phyloP scores from a whole-genome alignment of 805 yeast genomes.

The Yamadazyma akitaensis region DNA sequence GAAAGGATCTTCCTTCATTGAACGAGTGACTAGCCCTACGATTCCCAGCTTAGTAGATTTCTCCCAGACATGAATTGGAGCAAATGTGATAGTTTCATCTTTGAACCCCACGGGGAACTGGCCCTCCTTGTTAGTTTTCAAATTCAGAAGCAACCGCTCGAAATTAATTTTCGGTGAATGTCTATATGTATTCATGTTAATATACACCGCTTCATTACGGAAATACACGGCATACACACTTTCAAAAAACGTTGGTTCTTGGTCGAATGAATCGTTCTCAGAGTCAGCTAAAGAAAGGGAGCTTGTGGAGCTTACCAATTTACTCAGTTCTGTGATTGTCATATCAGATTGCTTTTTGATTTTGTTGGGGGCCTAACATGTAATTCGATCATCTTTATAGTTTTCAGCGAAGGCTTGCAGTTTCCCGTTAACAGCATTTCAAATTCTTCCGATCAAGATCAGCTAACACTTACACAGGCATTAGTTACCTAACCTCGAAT shows the following conservation, averaged over 20 bases:
- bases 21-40: slow-evolving; percentile 30
- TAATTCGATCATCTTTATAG: neutral
- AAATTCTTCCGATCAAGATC: neutral
- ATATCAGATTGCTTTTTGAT: neutral
- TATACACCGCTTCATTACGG: slow-evolving; percentile 3
- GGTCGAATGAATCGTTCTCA: neutral
- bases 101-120: neutral
- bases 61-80: slow-evolving; percentile 20
- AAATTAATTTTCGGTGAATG: neutral
- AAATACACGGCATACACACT: slow-evolving; percentile 10
- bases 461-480: neutral
- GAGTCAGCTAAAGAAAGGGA: slow-evolving; percentile 6
- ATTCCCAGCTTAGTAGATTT: slow-evolving; percentile 12
- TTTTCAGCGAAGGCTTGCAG: neutral
- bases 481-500: too few relatives aligned
- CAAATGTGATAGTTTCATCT: neutral
- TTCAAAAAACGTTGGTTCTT: slow-evolving; percentile 11
- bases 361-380: neutral
- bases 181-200: slow-evolving; percentile 7
- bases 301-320: slow-evolving; percentile 4
- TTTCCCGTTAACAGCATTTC: neutral
- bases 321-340: slow-evolving; percentile 4
- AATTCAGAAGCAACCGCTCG: neutral
- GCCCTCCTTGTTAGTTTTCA: neutral
- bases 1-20: slow-evolving; percentile 20